Base-by-base conservation (phyloP, 768 basidiomycete species). In the Suillus bovinus region DNA sequence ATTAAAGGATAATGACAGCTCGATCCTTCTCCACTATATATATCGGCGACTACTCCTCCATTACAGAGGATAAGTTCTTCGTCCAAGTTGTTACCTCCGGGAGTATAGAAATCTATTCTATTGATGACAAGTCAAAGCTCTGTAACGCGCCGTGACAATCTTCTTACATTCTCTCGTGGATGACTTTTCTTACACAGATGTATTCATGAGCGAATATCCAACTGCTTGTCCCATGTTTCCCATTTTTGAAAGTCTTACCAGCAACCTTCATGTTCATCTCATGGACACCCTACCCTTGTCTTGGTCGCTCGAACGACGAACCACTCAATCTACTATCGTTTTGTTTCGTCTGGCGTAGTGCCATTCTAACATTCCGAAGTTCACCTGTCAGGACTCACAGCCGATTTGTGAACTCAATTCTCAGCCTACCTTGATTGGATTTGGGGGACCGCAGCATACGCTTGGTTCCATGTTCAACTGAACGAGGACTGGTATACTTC, bases 401-500 rank as follows among this genome's bases (percentile, higher is more conserved):
- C 13, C 53, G 36, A 22, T 4, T 5, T 11, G 10, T 4, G 34
- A 14, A 0, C 14, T 34, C 33, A 13, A n/a, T 7, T 13, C 6
- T n/a, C n/a, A 16, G 8, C 9, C 68, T 83, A 34, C 76, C 80
- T 4, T 85, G 83, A 83, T 75, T 79, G n/a, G 8, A 71, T 74
- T 22, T 85, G n/a, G 84, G 84, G 84, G 84, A 14, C 81, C 82
- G 2, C 68, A 71, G 38, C 79, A 74, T 66, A 84, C 84, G 8
- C 79, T 83, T 86, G 84, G 84, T 85, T 85, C 64, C 74, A 77
- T 58, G 82, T 83, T 65, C 73, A 73, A 54, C 67, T 81, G 47
- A 80, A 76, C 67, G 82, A 81, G 6, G 82, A 86, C 67, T 84
- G 83, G 83, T 82, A 85, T 68, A 81, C 84, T 65, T 81, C 83